Evolutionary conservation across 495 filamentous ascomycete species (phyloP), one percentile per base, ranked within the genome.

Genomic region (Talaromyces thailandensis): DNA sequence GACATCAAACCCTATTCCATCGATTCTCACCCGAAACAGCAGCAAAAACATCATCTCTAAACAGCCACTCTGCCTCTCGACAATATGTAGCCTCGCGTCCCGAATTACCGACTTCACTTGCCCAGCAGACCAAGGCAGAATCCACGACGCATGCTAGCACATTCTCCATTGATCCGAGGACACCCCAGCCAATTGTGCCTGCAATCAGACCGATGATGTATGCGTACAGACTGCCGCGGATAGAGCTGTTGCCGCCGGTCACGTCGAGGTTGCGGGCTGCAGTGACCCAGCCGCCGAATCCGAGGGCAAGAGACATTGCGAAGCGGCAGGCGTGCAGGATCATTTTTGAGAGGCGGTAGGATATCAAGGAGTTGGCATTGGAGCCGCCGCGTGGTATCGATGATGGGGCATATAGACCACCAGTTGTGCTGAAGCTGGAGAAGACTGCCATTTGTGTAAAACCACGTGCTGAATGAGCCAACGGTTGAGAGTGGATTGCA

Each of bases 221-320:
- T 21, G 92, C 94, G 71, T 98, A 98, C 45, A 92, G 78, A 67
- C 92, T 96, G n/a, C 94, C 94, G 55, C 79, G 84, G 50, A 87
- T 73, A 0, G 81, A 76, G 28, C 80, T 83, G 43, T 80, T 75
- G 21, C 79, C 79, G 45, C 79, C 80, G 40, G 80, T 75, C 18
- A 88, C 75, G 25, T 73, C 73, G 12, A 95, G 75, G 70, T 86
- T 84, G 53, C 88, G 84, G 18, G 94, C 91, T 31, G 92, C 93
- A 59, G 88, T 88, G n/a, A 98, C 91, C 94, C 94, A 98, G 26
- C 90, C 94, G n/a, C 89, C 93, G 69, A 96, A 93, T 1, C 94
- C 95, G 28, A 98, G 80, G 2, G 89, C 89, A 40, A 90, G 82
- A 6, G 91, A 89, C 82, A 95, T 95, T 66, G 97, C 89, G 66